Conservation (phyloP, 2,329 filamentous ascomycete species). For the Didymella lethalis region DNA sequence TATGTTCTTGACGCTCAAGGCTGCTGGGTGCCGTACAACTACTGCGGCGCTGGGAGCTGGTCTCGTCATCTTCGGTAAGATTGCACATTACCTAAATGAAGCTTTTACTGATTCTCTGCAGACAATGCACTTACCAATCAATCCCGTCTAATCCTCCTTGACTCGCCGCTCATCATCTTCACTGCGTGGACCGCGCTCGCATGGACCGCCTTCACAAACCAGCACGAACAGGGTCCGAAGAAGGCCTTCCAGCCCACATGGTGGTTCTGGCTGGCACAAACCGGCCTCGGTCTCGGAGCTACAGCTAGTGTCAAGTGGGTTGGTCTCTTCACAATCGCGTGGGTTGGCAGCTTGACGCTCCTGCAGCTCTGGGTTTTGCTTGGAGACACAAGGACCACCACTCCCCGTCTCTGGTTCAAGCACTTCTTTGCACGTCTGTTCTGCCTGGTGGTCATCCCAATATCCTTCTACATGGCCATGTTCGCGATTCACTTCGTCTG, state of each 20-base stretch:
- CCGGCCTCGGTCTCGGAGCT: constrained; percentile 85
- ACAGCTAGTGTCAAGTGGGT: constrained; percentile 99
- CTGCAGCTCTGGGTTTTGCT: constrained; percentile 95
- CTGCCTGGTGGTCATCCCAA: constrained; percentile 87
- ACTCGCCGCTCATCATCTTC: constrained; percentile 91
- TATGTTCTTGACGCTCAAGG: constrained; percentile 95
- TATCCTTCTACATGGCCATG: constrained; percentile 94
- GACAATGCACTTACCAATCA: constrained; percentile 97
- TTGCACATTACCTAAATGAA: not conserved
- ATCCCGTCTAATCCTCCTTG: constrained; percentile 92
- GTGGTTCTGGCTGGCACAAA: constrained; percentile 97
- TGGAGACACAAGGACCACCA: constrained; percentile 86
- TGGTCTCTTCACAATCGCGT: constrained; percentile 96
- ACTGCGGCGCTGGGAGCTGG: constrained; percentile 84
- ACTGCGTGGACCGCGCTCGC: constrained; percentile 90
- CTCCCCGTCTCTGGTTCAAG: constrained; percentile 86
- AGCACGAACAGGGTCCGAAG: constrained; percentile 89
- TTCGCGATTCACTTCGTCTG: constrained; percentile 96
- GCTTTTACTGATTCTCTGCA: constrained; percentile 50
- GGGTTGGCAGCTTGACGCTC: constrained; percentile 90
- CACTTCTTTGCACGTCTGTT: constrained; percentile 91
- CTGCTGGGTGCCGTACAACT: constrained; percentile 83
- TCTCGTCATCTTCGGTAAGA: constrained; percentile 86
- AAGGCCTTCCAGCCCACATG: constrained; percentile 88
- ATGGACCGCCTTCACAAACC: constrained; percentile 94